Evolutionary conservation across 1,284 basidiomycete species (phyloP).

Genomic region (Irpex sp.): DNA sequence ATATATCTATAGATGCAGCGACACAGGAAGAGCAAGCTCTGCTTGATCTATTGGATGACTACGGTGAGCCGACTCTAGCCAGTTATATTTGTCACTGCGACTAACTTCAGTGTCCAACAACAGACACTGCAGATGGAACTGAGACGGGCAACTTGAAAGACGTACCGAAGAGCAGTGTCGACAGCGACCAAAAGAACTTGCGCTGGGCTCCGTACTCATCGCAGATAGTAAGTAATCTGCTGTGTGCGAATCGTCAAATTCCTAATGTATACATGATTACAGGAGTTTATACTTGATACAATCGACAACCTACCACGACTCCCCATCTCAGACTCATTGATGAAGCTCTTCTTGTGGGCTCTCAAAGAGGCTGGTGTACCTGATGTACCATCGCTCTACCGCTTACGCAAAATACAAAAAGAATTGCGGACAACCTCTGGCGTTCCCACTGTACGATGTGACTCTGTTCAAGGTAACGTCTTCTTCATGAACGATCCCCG

Average conservation of each 20-base stretch:
- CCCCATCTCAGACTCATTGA: conserved; percentile 29
- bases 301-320: conserved; percentile 31
- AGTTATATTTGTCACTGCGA: background rate
- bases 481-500: background rate
- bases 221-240: background rate
- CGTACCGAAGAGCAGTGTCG: background rate
- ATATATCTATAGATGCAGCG: background rate
- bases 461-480: background rate
- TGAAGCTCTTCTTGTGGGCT: conserved; percentile 31
- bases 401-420: conserved; percentile 24
- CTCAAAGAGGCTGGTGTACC: conserved; percentile 27
- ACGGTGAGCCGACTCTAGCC: background rate
- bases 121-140: no score
- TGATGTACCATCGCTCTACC: conserved; percentile 29
- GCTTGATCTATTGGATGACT: background rate
- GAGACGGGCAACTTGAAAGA: background rate
- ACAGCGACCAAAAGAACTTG: background rate
- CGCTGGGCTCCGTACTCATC: background rate
- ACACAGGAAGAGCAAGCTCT: background rate
- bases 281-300: conserved; percentile 33
- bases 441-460: background rate
- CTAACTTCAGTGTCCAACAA: no score
- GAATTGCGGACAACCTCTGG: conserved; percentile 2
- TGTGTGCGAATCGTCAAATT: background rate
- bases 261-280: background rate